Percentiles rank a stretch among this genome's conserved stretches.
These are phyloP conservation scores for Coleophoma eucalyptorum DNA, from an alignment of 2,329 filamentous ascomycete species.

Conservation along the genomic window DNA sequence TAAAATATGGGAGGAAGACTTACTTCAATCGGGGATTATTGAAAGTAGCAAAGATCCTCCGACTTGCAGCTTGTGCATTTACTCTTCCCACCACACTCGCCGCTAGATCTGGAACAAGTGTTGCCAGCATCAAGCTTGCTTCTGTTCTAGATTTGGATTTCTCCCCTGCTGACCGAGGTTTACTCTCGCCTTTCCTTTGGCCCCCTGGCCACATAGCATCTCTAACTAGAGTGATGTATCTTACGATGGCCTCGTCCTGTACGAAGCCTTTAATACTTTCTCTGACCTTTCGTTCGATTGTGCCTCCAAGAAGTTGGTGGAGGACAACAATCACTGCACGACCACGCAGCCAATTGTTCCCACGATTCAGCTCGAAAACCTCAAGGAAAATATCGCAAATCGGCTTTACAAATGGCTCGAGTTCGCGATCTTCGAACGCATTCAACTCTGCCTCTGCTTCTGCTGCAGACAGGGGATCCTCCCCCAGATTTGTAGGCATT, in stretches of 20 bases:
- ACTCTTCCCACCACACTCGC: conserved; percentile 88
- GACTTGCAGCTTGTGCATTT: conserved; percentile 87
- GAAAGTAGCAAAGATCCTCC: conserved; percentile 83
- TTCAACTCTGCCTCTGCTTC: conserved; percentile 94
- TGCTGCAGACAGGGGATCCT: conserved; percentile 48
- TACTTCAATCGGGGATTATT: conserved; percentile 91
- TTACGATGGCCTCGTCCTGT: conserved; percentile 74
- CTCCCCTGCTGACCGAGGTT: conserved; percentile 63
- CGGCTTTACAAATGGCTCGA: conserved; percentile 95
- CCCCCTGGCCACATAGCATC: conserved; percentile 82
- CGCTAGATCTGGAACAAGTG: conserved; percentile 84
- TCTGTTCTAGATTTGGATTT: conserved; percentile 80
- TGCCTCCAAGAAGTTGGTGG: conserved; percentile 91
- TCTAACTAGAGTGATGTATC: conserved; percentile 70
- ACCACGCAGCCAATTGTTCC: conserved; percentile 95
- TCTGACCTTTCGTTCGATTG: conserved; percentile 91
- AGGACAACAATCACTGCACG: conserved; percentile 94
- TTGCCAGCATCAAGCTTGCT: conserved; percentile 84
- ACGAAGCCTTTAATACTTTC: conserved; percentile 73
- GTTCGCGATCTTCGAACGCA: conserved; percentile 84
- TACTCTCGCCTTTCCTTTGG: conserved; percentile 40
- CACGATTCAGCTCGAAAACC: conserved; percentile 88
- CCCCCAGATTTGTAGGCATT: conserved; percentile 46
- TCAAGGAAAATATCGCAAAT: conserved; percentile 98
- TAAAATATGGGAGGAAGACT: conserved; percentile 31